phyloP scores from a whole-genome alignment of 345 rosid species.

The Brassica juncea region DNA sequence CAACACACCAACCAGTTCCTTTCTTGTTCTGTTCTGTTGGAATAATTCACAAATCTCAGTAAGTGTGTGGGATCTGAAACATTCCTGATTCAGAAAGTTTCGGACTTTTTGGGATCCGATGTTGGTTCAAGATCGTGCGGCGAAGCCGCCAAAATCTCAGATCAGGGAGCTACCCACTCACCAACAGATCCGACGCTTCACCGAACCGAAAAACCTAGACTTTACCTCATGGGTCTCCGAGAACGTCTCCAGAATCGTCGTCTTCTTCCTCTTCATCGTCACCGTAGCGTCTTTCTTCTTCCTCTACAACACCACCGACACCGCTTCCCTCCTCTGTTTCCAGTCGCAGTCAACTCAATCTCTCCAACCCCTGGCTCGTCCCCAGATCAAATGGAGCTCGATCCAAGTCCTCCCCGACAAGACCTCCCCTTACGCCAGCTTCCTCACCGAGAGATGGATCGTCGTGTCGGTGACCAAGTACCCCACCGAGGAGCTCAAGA shows the following conservation, averaged over 20 bases:
- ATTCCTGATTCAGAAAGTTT: constrained; percentile 8
- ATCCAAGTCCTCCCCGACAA: constrained; percentile 56
- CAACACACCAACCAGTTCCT: not conserved
- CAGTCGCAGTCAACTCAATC: constrained; percentile 61
- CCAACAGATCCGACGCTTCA: constrained; percentile 55
- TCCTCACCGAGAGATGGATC: constrained; percentile 85
- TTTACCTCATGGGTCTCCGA: constrained; percentile 79
- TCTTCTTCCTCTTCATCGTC: constrained; percentile 50
- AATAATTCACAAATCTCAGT: constrained; percentile 3
- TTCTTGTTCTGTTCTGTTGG: not conserved
- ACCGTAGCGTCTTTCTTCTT: constrained; percentile 67
- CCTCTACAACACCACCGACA: constrained; percentile 65
- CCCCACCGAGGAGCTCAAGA: constrained; percentile 68
- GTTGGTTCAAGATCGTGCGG: constrained; percentile 85
- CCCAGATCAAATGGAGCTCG: constrained; percentile 73
- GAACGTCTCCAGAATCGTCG: constrained; percentile 54
- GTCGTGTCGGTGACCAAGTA: constrained; percentile 76
- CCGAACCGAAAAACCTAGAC: constrained; percentile 69
- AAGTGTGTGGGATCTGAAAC: not conserved
- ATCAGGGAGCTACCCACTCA: constrained; percentile 56
- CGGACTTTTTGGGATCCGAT: constrained; percentile 35
- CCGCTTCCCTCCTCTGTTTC: constrained; percentile 65
- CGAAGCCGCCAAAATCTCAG: constrained; percentile 58
- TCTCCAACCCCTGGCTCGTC: constrained; percentile 56
- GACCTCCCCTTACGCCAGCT: constrained; percentile 64